Evolutionary conservation across 257 asterid genomes (phyloP).

Genomic region (Ilex asprella): DNA sequence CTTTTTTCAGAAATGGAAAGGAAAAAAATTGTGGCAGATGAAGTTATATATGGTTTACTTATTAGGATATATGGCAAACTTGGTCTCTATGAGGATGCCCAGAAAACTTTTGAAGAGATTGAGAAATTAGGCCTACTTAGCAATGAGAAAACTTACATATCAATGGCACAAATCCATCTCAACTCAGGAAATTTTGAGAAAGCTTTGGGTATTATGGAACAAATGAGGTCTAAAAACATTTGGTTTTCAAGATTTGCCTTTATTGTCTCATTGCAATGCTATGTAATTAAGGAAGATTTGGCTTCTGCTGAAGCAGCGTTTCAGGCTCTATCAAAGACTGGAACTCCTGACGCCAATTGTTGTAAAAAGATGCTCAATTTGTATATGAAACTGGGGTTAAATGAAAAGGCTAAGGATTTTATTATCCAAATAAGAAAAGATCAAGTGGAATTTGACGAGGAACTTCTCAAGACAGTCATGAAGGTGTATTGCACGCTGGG

Average conservation of each 20-base stretch:
- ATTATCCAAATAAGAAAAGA: conserved; percentile 53
- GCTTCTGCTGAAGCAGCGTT: conserved; percentile 66
- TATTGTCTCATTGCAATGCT: conserved; percentile 56
- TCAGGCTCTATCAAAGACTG: conserved; percentile 53
- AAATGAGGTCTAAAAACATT: conserved; percentile 55
- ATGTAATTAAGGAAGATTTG: conserved; percentile 53
- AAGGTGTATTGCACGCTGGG: conserved; percentile 71
- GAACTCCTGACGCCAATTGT: conserved; percentile 54
- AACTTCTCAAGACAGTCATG: conserved; percentile 58
- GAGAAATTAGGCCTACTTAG: conserved; percentile 52
- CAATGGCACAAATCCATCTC: conserved; percentile 97
- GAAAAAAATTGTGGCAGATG: conserved; percentile 61
- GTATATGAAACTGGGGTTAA: conserved; percentile 50
- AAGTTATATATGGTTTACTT: conserved; percentile 81
- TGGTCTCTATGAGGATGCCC: conserved; percentile 90
- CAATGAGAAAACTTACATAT: conserved; percentile 62
- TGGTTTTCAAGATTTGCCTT: conserved; percentile 59
- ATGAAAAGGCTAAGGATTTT: conserved; percentile 61
- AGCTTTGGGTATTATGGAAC: conserved; percentile 68
- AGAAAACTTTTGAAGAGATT: conserved; percentile 57
- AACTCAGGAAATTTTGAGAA: conserved; percentile 51
- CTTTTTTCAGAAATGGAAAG: conserved; percentile 86
- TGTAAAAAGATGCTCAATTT: conserved; percentile 60
- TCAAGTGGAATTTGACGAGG: conserved; percentile 58
- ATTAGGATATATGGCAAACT: conserved; percentile 92